Evolutionary conservation across 345 rosid species (phyloP), one percentile per base, ranked within the genome.

Genomic region (Schrenkiella parvula): DNA sequence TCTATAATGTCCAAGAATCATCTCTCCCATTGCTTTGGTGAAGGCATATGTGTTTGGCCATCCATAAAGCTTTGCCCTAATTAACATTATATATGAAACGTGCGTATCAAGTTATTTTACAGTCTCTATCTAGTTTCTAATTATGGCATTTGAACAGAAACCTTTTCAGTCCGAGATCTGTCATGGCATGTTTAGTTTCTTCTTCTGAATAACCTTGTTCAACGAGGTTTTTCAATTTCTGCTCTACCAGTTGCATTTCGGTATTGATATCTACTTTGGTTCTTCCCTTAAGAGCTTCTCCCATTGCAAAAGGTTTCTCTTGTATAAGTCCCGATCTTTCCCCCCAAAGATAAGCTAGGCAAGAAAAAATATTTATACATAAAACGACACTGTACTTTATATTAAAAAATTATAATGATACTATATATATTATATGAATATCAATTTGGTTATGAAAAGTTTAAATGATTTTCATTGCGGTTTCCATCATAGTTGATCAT

Each of bases 1-100:
- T 78, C 81, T 88, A 48, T 70, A 26, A 23, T 75, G 57, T 10
- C 70, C 85, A 17, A 90, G 34, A 63, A 93, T 37, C 93, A 90
- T 93, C 74, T 93, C 96, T 44, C 84, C 97, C 58, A 53, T 29
- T 29, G 15, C 38, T 29, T 54, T 54, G 38, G 59, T 54, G 59
- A 54, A 54, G 7, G 3, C 38, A 54, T 54, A 54, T n/a, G 59
- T 15, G 38, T 54, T 54, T 54, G 59, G 38, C 59, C 2, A 29
- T 54, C 59, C 59, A 29, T n/a, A 54, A 15, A 32, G 59, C 68
- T 81, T 81, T 46, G 97, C 97, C 87, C 96, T 85, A 37, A 25
- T 59, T n/a, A 54, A 26, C 39, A 55, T 55, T 47, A 76, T 26
- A 2, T 28, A 51, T 66, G n/a, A 50, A 34, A 50, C 5, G 9